phyloP scores from a whole-genome alignment of 164 flowering plant genomes.

The Protea cynaroides region DNA sequence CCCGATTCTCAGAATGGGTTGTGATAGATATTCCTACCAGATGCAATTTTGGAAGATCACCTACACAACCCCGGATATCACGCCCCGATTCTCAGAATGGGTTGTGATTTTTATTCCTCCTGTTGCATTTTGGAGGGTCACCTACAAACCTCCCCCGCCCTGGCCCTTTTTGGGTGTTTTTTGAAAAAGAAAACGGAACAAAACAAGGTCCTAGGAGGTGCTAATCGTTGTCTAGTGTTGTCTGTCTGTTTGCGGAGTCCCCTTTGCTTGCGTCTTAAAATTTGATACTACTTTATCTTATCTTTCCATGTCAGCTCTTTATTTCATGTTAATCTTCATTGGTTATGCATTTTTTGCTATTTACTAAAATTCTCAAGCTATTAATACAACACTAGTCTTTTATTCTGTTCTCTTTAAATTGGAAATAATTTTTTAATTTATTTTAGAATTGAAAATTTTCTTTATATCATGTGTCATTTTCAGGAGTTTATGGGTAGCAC shows the following conservation, averaged over 20 bases:
- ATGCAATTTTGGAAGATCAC: too few relatives aligned
- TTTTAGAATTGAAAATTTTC: too few relatives aligned
- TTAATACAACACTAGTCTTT: neutral
- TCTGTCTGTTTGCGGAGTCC: neutral
- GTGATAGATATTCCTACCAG: too few relatives aligned
- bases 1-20: too few relatives aligned
- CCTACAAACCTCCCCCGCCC: too few relatives aligned
- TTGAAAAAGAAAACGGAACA: too few relatives aligned
- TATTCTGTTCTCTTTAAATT: neutral
- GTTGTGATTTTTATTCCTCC: too few relatives aligned
- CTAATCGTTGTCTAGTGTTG: neutral
- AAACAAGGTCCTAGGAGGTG: neutral
- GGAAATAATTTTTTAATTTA: too few relatives aligned
- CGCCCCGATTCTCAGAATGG: too few relatives aligned
- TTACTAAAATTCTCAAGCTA: neutral
- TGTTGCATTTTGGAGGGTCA: too few relatives aligned
- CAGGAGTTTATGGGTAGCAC: conserved; percentile 62
- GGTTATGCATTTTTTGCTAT: neutral
- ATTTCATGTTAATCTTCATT: neutral
- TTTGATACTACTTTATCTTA: neutral
- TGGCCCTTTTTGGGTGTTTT: too few relatives aligned
- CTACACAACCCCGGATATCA: too few relatives aligned
- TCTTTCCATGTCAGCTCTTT: neutral
- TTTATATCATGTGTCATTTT: conserved; percentile 7
- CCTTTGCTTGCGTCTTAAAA: neutral